These are phyloP conservation scores for Aspergillus luchuensis DNA, from an alignment of 2,329 filamentous ascomycete genomes.

Conservation along the genomic window DNA sequence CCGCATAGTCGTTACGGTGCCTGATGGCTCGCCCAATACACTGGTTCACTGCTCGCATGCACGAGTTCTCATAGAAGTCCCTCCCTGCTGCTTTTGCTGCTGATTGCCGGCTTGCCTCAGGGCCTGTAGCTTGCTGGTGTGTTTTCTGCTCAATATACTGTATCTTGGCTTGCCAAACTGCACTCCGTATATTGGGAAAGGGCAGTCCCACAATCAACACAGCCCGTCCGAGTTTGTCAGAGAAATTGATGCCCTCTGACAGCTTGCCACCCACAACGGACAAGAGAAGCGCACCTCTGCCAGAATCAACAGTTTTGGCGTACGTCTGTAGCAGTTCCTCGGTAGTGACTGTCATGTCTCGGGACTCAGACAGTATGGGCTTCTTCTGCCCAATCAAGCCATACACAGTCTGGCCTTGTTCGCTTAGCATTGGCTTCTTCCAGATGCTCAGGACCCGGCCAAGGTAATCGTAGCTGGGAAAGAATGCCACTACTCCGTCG, in stretches of 20 bases:
- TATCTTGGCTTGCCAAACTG: conserved; percentile 91
- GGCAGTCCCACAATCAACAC: conserved; percentile 91
- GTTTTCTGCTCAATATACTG: conserved; percentile 75
- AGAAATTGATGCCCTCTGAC: conserved; percentile 98
- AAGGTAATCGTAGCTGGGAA: conserved; percentile 91
- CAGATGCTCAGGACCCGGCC: conserved; percentile 69
- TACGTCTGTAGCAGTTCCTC: conserved; percentile 77
- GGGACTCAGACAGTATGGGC: conserved; percentile 58
- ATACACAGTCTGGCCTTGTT: conserved; percentile 32
- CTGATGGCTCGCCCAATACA: conserved; percentile 91
- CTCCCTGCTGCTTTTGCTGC: conserved; percentile 57
- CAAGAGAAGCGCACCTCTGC: conserved; percentile 74
- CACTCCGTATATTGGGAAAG: conserved; percentile 84
- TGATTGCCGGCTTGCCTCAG: conserved; percentile 33
- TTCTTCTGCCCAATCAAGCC: conserved; percentile 37
- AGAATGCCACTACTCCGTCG: conserved; percentile 91
- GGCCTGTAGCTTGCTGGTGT: conserved; percentile 31
- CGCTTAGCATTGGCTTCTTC: conserved; percentile 48
- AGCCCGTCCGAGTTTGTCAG: conserved; percentile 81
- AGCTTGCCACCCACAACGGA: conserved; percentile 93
- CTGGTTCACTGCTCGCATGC: conserved; percentile 97
- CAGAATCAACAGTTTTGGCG: conserved; percentile 63
- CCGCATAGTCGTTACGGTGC: conserved; percentile 84
- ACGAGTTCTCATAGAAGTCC: conserved; percentile 90
- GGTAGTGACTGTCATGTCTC: conserved; percentile 45